Conservation (phyloP, 106 monocot species). For the Narthecium ossifragum region DNA sequence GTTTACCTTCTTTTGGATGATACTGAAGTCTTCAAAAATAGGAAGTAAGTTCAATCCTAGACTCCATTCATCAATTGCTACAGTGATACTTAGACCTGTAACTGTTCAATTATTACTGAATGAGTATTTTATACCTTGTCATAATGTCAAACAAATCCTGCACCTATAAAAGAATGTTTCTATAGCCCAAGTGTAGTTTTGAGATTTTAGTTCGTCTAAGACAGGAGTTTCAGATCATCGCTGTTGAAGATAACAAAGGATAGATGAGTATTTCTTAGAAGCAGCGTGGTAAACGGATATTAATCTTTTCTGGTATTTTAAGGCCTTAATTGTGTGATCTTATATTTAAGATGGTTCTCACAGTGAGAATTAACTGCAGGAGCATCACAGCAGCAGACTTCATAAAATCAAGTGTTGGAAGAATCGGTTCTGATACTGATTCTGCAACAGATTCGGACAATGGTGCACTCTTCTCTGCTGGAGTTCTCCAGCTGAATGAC, state of each 20-base stretch:
- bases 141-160: no score
- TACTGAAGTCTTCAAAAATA: constrained; percentile 19
- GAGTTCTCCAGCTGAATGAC: constrained; percentile 10
- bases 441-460: not conserved
- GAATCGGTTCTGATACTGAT: not conserved
- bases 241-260: no score
- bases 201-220: no score
- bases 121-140: no score
- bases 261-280: no score
- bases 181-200: no score
- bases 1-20: constrained; percentile 32
- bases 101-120: no score
- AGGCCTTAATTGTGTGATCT: no score
- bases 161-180: no score
- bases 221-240: no score
- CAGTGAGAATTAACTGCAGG: constrained; percentile 9
- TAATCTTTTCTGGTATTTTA: no score
- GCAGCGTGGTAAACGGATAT: no score
- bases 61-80: not conserved
- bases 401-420: not conserved
- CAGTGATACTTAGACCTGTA: not conserved
- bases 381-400: constrained; percentile 17
- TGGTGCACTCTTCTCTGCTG: not conserved
- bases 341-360: not conserved
- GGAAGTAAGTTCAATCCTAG: constrained; percentile 22